phyloP scores from a whole-genome alignment of 2,329 filamentous ascomycete genomes.

The Colletotrichum nymphaeae region DNA sequence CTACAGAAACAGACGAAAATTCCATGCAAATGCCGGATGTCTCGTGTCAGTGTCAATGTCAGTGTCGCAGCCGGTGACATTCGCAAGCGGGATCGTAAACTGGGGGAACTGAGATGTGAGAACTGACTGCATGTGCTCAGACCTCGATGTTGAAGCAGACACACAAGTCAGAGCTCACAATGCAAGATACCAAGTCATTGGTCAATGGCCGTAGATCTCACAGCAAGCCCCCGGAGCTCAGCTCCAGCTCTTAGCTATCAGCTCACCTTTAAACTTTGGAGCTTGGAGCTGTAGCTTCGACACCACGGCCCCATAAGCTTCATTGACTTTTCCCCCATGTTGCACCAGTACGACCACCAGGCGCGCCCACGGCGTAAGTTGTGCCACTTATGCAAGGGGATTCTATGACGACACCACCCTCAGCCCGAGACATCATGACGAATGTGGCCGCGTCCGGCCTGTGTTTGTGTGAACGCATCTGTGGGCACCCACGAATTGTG shows the following conservation, averaged over 20 bases:
- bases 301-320: background rate
- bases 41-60: background rate
- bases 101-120: too few species aligned
- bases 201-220: slow-evolving; percentile 3
- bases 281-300: slow-evolving; percentile 1
- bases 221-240: background rate
- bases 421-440: slow-evolving; percentile 35
- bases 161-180: background rate
- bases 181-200: background rate
- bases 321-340: slow-evolving; percentile 2
- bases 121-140: background rate
- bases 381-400: slow-evolving; percentile 38
- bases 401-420: slow-evolving; percentile 37
- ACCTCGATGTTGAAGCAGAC: background rate
- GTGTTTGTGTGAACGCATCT: slow-evolving; percentile 22
- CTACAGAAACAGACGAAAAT: background rate
- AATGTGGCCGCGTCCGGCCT: slow-evolving; percentile 22
- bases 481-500: slow-evolving; percentile 8
- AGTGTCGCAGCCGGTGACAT: background rate
- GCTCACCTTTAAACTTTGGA: background rate
- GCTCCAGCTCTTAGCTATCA: background rate
- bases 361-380: background rate
- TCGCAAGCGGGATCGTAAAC: background rate
- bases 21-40: background rate
- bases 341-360: background rate